A percentile compares a stretch with the other conserved stretches of the same genome.
Conservation (phyloP, 169 alveolate genomes). For the Cryptosporidium baileyi region DNA sequence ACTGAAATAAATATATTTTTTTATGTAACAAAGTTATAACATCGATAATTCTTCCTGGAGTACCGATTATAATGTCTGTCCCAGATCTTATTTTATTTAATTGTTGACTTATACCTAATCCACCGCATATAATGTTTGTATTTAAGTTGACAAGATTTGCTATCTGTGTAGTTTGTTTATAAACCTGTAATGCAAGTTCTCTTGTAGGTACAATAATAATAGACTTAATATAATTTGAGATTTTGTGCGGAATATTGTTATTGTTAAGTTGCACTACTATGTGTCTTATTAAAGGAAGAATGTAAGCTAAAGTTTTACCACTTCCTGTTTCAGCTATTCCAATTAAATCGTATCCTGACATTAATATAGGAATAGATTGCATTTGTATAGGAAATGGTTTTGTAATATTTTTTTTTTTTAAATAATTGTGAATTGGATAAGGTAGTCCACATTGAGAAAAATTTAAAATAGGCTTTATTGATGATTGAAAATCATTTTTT, state of each 20-base stretch:
- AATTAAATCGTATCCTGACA: conserved; percentile 95
- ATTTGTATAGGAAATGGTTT: conserved; percentile 97
- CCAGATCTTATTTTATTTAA: conserved; percentile 90
- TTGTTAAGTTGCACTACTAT: conserved; percentile 84
- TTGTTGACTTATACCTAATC: conserved; percentile 91
- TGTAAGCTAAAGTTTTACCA: conserved; percentile 97
- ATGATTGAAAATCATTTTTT: conserved; percentile 82
- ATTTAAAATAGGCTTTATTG: conserved; percentile 89
- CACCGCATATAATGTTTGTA: conserved; percentile 89
- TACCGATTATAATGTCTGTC: conserved; percentile 94
- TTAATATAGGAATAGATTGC: conserved; percentile 93
- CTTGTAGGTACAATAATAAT: conserved; percentile 85
- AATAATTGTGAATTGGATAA: conserved; percentile 86
- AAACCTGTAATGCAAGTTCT: conserved; percentile 84
- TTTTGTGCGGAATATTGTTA: background rate
- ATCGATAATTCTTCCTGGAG: conserved; percentile 97
- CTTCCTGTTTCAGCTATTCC: conserved; percentile 99
- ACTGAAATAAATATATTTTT: conserved; percentile 88
- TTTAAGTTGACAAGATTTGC: conserved; percentile 36
- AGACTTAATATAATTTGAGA: conserved; percentile 43
- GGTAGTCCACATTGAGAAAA: conserved; percentile 98
- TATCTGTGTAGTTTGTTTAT: conserved; percentile 77
- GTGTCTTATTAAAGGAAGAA: conserved; percentile 96
- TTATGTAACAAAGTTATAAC: conserved; percentile 90
- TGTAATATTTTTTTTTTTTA: conserved; percentile 88